Conservation (phyloP, 768 basidiomycete species). For the Mycena olivaceomarginata region DNA sequence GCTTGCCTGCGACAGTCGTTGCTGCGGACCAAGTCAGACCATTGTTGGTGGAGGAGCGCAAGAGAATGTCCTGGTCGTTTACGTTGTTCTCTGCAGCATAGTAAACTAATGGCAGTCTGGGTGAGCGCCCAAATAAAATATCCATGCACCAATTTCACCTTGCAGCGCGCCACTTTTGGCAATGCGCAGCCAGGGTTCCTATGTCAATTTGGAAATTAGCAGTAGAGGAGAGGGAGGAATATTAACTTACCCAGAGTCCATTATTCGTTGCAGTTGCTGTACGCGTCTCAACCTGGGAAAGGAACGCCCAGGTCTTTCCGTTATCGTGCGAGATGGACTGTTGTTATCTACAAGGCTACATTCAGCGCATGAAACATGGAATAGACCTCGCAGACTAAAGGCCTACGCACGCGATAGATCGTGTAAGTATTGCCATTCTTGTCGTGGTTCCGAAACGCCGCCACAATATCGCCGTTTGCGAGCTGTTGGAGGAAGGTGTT, state of each 20-base stretch:
- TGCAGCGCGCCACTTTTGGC: constrained; percentile 43
- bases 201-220: background rate
- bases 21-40: constrained; percentile 43
- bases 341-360: constrained; percentile 41
- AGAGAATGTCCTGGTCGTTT: constrained; percentile 49
- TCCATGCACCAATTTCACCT: background rate
- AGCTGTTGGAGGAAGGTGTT: constrained; percentile 36
- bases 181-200: constrained; percentile 49
- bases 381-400: background rate
- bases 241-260: constrained; percentile 47
- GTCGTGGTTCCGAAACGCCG: constrained; percentile 44
- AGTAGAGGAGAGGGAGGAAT: background rate
- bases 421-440: constrained; percentile 18
- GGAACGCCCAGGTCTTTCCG: constrained; percentile 46
- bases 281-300: constrained; percentile 46
- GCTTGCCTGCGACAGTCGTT: constrained; percentile 44
- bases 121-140: background rate
- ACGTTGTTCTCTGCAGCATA: constrained; percentile 46
- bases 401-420: constrained; percentile 14
- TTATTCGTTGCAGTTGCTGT: constrained; percentile 40
- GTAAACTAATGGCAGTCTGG: constrained; percentile 30
- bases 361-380: background rate
- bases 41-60: constrained; percentile 46
- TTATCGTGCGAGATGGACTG: constrained; percentile 44
- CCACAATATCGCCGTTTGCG: constrained; percentile 37